Evolutionary conservation across 1,284 basidiomycete species (phyloP).

Genomic region (Malassezia furfur): DNA sequence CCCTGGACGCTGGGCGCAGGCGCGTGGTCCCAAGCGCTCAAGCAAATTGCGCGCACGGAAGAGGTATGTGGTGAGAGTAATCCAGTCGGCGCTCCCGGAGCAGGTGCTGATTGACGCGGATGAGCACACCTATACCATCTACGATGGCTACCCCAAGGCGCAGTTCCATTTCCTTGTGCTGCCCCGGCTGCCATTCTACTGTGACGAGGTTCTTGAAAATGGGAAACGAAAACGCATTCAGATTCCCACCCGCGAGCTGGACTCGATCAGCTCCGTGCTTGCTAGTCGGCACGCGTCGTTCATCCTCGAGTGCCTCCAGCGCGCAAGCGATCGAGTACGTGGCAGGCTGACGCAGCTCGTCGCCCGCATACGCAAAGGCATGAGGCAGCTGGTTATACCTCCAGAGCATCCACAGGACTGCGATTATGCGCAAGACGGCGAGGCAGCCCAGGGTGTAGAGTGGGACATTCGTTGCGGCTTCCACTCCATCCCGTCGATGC

Average conservation of each 20-base stretch:
- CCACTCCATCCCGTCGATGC: conserved; percentile 64
- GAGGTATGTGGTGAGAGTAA: not conserved
- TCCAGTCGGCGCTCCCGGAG: conserved; percentile 38
- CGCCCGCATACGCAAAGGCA: conserved; percentile 65
- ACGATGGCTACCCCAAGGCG: conserved; percentile 70
- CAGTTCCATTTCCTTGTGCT: conserved; percentile 7
- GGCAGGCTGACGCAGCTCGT: conserved; percentile 8
- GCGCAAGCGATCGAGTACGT: conserved; percentile 21
- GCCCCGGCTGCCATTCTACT: conserved; percentile 5
- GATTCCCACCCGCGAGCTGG: conserved; percentile 11
- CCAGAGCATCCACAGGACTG: not conserved
- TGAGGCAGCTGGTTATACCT: conserved; percentile 55
- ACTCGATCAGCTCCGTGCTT: conserved; percentile 23
- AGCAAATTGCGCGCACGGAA: not conserved
- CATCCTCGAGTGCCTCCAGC: conserved; percentile 23
- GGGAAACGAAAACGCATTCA: not conserved
- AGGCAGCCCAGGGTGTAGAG: conserved; percentile 10
- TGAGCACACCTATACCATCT: conserved; percentile 61
- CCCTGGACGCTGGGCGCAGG: conserved; percentile 11
- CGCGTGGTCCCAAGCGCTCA: conserved; percentile 2
- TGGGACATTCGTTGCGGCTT: conserved; percentile 58
- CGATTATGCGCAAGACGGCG: not conserved
- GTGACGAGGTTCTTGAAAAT: not conserved
- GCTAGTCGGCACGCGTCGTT: conserved; percentile 25
- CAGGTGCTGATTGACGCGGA: conserved; percentile 58